Percentiles rank a stretch among this genome's conserved stretches.
Evolutionary conservation across 78 protist genomes (phyloP).

Genomic region (Dictyostelium intermedium): DNA sequence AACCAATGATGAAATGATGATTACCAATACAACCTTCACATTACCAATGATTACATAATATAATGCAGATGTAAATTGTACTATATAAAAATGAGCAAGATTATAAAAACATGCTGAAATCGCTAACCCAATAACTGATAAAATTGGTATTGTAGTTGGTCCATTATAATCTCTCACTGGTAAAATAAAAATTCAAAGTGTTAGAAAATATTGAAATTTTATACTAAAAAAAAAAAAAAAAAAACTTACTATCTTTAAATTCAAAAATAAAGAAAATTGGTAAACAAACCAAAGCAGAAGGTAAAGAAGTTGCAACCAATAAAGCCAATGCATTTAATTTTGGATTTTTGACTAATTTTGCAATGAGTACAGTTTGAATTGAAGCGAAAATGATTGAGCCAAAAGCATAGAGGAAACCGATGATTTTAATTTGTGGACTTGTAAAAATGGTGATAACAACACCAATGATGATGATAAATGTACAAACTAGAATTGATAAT

Average conservation of each 20-base stretch:
- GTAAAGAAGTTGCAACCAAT: slow-evolving; percentile 15
- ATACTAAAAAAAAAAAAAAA: too few relatives aligned
- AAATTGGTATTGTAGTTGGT: background rate
- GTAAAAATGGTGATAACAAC: background rate
- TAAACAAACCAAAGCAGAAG: slow-evolving; percentile 22
- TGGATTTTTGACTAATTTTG: slow-evolving; percentile 7
- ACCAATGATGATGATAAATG: slow-evolving; percentile 13
- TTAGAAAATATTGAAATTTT: background rate
- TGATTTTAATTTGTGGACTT: background rate
- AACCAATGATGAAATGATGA: background rate
- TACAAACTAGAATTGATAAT: background rate
- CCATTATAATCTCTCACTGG: background rate
- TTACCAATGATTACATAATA: slow-evolving; percentile 63
- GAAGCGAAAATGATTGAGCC: slow-evolving; percentile 15
- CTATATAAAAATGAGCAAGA: slow-evolving; percentile 46
- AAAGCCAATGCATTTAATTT: slow-evolving; percentile 32
- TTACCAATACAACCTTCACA: slow-evolving; percentile 26
- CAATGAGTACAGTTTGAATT: slow-evolving; percentile 40
- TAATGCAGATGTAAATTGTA: slow-evolving; percentile 48
- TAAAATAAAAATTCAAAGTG: too few relatives aligned
- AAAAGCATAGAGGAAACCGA: background rate
- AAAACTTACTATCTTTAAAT: background rate
- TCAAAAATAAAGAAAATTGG: slow-evolving; percentile 7
- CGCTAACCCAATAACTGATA: slow-evolving; percentile 4
- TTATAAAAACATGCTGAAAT: slow-evolving; percentile 58